A percentile compares a stretch with the other conserved stretches of the same genome.
Conservation (phyloP, 768 basidiomycete species). For the Russula vinacea region DNA sequence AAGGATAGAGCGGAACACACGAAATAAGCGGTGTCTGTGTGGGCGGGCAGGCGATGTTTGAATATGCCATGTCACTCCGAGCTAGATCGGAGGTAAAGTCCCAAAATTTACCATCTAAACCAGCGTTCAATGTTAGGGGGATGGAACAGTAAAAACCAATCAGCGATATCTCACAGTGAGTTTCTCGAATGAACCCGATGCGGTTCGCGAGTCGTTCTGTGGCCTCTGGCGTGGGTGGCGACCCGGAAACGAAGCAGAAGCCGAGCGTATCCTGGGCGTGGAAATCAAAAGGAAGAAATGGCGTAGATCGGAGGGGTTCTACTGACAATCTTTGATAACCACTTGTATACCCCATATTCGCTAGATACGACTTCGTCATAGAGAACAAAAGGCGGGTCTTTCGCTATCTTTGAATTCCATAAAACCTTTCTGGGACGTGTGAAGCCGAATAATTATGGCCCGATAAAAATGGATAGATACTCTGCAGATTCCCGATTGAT, state of each 20-base stretch:
- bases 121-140: neutral
- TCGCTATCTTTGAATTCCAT: conserved; percentile 77
- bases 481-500: conserved; percentile 36
- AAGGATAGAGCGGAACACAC: conserved; percentile 42
- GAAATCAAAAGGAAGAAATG: conserved; percentile 4
- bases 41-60: conserved; percentile 81
- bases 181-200: conserved; percentile 88
- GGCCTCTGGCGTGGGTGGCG: conserved; percentile 75
- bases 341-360: conserved; percentile 68
- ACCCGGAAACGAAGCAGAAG: conserved; percentile 81
- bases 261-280: conserved; percentile 71
- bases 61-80: conserved; percentile 94
- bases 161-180: conserved; percentile 50
- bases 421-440: conserved; percentile 53
- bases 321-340: conserved; percentile 77
- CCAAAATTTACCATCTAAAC: conserved; percentile 89
- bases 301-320: neutral
- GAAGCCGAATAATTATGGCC: neutral
- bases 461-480: conserved; percentile 40
- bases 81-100: conserved; percentile 90
- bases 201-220: conserved; percentile 75
- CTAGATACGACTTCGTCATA: conserved; percentile 71
- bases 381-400: conserved; percentile 67
- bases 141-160: neutral
- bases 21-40: conserved; percentile 76